Conservation (phyloP, 768 basidiomycete species). For the Boletus tylopilopsis region DNA sequence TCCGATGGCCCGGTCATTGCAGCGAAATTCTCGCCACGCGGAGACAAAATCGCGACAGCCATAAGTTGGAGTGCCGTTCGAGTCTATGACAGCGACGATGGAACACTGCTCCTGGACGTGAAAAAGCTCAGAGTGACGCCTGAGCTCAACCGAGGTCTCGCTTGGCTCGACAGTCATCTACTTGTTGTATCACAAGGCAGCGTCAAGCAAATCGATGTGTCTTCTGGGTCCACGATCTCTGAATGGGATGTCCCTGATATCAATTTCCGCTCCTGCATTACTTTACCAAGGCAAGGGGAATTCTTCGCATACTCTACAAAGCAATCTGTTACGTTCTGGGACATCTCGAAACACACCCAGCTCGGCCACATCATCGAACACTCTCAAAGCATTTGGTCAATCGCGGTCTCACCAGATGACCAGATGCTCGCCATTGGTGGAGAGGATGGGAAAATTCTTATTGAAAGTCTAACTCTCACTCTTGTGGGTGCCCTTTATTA, state of each 20-base stretch:
- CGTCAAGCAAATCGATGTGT: background rate
- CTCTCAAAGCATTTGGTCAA: background rate
- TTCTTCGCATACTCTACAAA: background rate
- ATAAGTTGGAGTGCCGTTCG: background rate
- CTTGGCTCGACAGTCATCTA: background rate
- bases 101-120: background rate
- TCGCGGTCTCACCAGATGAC: background rate
- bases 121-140: fast-evolving
- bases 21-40: background rate
- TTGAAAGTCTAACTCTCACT: no score
- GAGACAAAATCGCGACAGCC: background rate
- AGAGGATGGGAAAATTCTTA: no score
- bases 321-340: background rate
- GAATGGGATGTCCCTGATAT: background rate
- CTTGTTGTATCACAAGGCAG: background rate
- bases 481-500: no score
- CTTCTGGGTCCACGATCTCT: background rate
- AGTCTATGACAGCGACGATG: background rate
- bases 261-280: background rate
- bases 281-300: background rate
- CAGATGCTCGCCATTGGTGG: background rate
- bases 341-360: background rate
- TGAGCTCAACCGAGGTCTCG: background rate
- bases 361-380: background rate
- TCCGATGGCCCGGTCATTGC: background rate